Evolutionary conservation across 2,329 filamentous ascomycete genomes (phyloP).

Genomic region (Monosporascus ibericus): DNA sequence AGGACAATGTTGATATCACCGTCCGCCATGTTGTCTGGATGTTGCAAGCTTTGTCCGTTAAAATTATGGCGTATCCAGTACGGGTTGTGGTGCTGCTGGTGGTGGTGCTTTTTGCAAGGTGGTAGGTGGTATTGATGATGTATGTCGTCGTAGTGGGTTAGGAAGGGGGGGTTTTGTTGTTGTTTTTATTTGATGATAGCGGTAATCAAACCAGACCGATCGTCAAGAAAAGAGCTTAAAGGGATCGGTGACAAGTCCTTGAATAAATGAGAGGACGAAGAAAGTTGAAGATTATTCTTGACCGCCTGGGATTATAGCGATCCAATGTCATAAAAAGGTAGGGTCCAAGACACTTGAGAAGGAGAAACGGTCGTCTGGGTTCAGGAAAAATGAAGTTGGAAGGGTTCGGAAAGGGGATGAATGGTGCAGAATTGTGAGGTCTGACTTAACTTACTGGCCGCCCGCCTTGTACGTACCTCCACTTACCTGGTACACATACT

Average conservation of each 20-base stretch:
- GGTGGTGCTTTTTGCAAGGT: background rate
- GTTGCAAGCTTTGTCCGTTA: conserved; percentile 6
- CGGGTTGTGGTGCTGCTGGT: background rate
- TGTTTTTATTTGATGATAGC: background rate
- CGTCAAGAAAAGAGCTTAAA: background rate
- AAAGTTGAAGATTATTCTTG: background rate
- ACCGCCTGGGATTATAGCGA: background rate
- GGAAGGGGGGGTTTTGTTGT: background rate
- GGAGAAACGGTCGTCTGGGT: conserved; percentile 10
- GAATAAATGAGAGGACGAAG: background rate
- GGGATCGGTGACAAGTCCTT: background rate
- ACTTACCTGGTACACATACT: too few relatives aligned
- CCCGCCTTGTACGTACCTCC: background rate
- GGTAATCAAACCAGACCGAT: background rate
- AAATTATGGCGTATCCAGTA: conserved; percentile 8
- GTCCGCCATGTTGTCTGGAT: conserved; percentile 53
- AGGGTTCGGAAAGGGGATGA: conserved; percentile 16
- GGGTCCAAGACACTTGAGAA: conserved; percentile 4
- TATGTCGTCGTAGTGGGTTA: background rate
- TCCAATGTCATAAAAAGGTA: background rate
- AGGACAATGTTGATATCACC: conserved; percentile 95
- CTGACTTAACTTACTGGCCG: background rate
- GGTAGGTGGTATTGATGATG: background rate
- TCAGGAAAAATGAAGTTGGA: conserved; percentile 13
- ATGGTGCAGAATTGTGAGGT: conserved; percentile 17